Conservation (phyloP, 345 rosid species). For the Populus simonii region DNA sequence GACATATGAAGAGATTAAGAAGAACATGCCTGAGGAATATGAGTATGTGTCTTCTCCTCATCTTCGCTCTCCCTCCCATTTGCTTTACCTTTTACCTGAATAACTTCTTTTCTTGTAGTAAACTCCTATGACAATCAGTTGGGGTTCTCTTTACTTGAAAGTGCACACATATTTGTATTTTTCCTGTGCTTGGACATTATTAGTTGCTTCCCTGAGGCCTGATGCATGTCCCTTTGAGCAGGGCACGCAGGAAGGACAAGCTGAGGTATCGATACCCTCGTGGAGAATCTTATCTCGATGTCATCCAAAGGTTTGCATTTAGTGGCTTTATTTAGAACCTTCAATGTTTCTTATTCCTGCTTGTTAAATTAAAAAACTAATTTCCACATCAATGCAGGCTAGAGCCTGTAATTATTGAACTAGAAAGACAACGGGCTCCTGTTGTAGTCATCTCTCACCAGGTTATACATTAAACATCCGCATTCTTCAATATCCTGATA, state of each 20-base stretch:
- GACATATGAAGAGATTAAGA: slow-evolving; percentile 93
- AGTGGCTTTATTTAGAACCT: background rate
- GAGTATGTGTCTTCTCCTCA: slow-evolving; percentile 51
- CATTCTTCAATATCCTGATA: background rate
- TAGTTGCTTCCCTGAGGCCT: background rate
- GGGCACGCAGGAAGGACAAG: slow-evolving; percentile 88
- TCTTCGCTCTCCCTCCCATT: background rate
- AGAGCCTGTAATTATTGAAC: slow-evolving; percentile 97
- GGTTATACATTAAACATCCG: slow-evolving; percentile 41
- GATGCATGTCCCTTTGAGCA: slow-evolving; percentile 21
- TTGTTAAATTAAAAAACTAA: background rate
- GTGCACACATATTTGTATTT: background rate
- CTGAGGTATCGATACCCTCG: slow-evolving; percentile 95
- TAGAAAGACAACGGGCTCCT: slow-evolving; percentile 96
- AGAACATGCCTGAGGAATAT: slow-evolving; percentile 95
- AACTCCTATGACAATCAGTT: background rate
- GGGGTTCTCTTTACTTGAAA: background rate
- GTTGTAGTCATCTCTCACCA: slow-evolving; percentile 98
- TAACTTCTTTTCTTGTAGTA: background rate
- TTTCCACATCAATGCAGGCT: slow-evolving; percentile 54
- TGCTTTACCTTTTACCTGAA: background rate
- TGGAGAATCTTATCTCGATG: slow-evolving; percentile 98
- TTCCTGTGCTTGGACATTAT: background rate
- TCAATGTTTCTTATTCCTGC: background rate
- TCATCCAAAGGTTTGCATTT: slow-evolving; percentile 77